Percentiles rank a stretch among this genome's conserved stretches.
Conservation (phyloP, 1,139 yeast genomes). For the Lodderomyces metapsilosis region DNA sequence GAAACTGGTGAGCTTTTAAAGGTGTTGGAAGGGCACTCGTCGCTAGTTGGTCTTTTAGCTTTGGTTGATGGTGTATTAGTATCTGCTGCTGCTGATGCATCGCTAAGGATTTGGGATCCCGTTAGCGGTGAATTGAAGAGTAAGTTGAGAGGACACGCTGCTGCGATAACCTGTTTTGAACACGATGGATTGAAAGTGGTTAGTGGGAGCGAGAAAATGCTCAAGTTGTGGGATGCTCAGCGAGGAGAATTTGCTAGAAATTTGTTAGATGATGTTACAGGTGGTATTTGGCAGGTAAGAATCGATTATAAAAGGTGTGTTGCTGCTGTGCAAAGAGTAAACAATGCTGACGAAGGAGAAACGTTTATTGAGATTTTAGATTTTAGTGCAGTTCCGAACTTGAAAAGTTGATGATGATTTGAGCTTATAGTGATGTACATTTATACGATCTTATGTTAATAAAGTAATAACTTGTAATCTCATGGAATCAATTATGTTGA, state of each 20-base stretch:
- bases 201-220: constrained; percentile 84
- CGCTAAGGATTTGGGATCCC: constrained; percentile 92
- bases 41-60: constrained; percentile 83
- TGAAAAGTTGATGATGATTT: not conserved
- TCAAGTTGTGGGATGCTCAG: constrained; percentile 79
- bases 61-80: constrained; percentile 78
- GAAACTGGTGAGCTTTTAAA: constrained; percentile 66
- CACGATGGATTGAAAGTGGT: constrained; percentile 83
- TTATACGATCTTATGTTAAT: not conserved
- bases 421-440: not conserved
- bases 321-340: constrained; percentile 80
- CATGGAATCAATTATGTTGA: no score
- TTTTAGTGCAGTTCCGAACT: constrained; percentile 52
- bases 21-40: constrained; percentile 80
- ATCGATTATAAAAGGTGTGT: constrained; percentile 84
- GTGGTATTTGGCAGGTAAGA: constrained; percentile 92
- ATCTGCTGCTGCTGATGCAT: constrained; percentile 94
- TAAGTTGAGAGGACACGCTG: constrained; percentile 78
- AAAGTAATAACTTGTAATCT: no score
- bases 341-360: constrained; percentile 47
- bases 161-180: constrained; percentile 92
- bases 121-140: constrained; percentile 65
- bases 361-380: constrained; percentile 80
- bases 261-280: constrained; percentile 69
- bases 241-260: constrained; percentile 78